Evolutionary conservation across 108 stramenopile species (phyloP), one percentile per base, ranked within the genome.

Genomic region (Nannochloropsis salina): DNA sequence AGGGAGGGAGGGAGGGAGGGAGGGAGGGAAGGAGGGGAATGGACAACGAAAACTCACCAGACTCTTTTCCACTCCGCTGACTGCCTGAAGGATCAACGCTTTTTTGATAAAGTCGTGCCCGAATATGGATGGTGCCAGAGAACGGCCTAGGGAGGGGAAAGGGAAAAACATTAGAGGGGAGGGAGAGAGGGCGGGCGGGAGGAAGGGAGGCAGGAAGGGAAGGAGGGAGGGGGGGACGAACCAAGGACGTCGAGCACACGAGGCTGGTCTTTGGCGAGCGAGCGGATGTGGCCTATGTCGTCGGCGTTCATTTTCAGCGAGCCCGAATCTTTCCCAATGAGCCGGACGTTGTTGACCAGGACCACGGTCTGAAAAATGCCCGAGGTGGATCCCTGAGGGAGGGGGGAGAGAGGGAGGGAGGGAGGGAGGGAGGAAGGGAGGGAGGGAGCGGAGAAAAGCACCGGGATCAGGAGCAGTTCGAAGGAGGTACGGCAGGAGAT

Each of bases 81-180:
- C 87, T 11, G 86, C 83, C 87, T 98, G 96, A 41, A 99, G 87
- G 9, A 94, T 93, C 74, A 99, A 88, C 5, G 97, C 97, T 91
- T 94, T 96, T 90, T 99, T 99, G 83, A 99, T 98, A 81, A 94
- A 92, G 9, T 93, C 92, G 86, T 99, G 99, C 40, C 99, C 99
- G 90, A 96, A 98, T 84, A 99, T 99, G 44, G 95, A 95, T 9
- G 99, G 99, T 45, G 96, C 94, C 3, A 99, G 82, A 82, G 94
- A 94, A 42, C 97, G 89, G 43, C 95, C 95, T 51, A 12, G 12
- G 47, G 12, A 51, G n/a, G 81, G 81, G 81, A 81, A 20, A 9
- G 81, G n/a, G n/a, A 9, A 21, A 41, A 9, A 9, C 85, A 12
- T 9, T 9, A 51, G 47, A 12, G 47, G 47, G 47, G 47, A 51